Percentiles rank a stretch among this genome's conserved stretches.
These are phyloP conservation scores for Aspergillus baeticus DNA, from an alignment of 495 filamentous ascomycete genomes.

Conservation along the genomic window DNA sequence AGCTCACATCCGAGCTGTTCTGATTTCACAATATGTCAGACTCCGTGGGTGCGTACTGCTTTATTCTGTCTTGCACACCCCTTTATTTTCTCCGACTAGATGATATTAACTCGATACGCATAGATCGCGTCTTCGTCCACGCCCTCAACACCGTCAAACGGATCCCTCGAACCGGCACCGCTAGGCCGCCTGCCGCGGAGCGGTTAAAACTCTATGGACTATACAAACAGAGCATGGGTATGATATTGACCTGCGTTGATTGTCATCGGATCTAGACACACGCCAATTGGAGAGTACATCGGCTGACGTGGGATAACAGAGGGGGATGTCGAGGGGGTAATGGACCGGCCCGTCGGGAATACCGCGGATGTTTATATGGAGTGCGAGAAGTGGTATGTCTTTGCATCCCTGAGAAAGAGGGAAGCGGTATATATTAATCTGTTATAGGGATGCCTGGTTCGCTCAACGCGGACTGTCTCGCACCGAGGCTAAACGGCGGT, in stretches of 20 bases:
- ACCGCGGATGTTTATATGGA: slow-evolving; percentile 52
- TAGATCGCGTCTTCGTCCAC: slow-evolving; percentile 97
- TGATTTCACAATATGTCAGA: slow-evolving; percentile 49
- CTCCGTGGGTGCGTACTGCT: slow-evolving; percentile 48
- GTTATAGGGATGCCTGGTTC: slow-evolving; percentile 81
- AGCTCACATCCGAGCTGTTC: slow-evolving; percentile 5
- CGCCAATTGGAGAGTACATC: not conserved
- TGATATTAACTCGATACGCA: not conserved
- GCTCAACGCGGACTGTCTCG: slow-evolving; percentile 72
- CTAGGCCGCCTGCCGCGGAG: slow-evolving; percentile 80
- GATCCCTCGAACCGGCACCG: slow-evolving; percentile 87
- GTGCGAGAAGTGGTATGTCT: slow-evolving; percentile 59
- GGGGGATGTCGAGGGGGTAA: slow-evolving; percentile 89
- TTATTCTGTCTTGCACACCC: not conserved
- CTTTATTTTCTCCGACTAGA: not conserved
- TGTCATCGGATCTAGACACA: not conserved
- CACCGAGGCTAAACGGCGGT: slow-evolving; percentile 92
- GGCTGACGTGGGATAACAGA: slow-evolving; percentile 48
- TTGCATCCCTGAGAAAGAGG: not conserved
- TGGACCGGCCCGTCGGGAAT: slow-evolving; percentile 72
- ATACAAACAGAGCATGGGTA: slow-evolving; percentile 96
- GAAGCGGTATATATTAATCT: not conserved
- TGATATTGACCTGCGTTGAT: not conserved
- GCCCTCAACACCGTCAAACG: slow-evolving; percentile 97
- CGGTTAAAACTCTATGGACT: slow-evolving; percentile 92